Evolutionary conservation across 2,329 filamentous ascomycete genomes (phyloP), one percentile per base, ranked within the genome.

Genomic region (Capronia coronata): DNA sequence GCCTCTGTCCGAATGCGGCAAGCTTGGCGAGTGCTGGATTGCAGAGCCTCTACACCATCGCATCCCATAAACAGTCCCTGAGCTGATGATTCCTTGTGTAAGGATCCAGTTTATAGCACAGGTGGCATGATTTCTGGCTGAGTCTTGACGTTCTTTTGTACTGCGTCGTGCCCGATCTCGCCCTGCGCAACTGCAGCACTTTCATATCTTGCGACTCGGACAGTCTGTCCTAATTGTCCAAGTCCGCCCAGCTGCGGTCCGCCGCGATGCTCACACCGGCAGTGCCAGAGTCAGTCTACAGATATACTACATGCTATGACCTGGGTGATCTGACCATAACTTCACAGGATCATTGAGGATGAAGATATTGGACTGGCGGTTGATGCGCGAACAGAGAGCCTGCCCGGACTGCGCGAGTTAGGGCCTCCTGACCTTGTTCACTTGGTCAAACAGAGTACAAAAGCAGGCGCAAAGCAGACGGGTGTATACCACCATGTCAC

Each of bases 401-500:
- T 98, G 32, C 78, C 85, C 59, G 80, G 82, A 41, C 77, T 98
- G 56, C 86, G 93, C 64, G 93, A 98, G 76, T 80, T 98, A 50
- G 93, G 93, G 35, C 93, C 93, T 21, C 93, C 93, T 46, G 93
- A 98, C 69, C 78, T 98, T 22, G 91, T 97, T 32, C 93, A 98
- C 71, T 79, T 98, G 49, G 80, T 95, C 62, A 97, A 96, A 65
- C 79, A 82, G 63, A 76, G 78, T 9, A 71, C 77, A 63, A 80
- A 60, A 48, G 55, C 52, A 39, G 53, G 46, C 50, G 49, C 23
- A 22, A 55, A 55, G 18, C 61, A 96, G 86, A 83, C 83, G 54
- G 93, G 93, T 52, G 84, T 96, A 48, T 98, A 98, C 67, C 93
- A 98, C 68, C 93, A 98, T 82, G 90, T 96, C 61, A 95, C 89